Percentiles rank a stretch among this genome's conserved stretches.
Evolutionary conservation across 2,329 filamentous ascomycete species (phyloP).

Genomic region (Anisogramma anomala): DNA sequence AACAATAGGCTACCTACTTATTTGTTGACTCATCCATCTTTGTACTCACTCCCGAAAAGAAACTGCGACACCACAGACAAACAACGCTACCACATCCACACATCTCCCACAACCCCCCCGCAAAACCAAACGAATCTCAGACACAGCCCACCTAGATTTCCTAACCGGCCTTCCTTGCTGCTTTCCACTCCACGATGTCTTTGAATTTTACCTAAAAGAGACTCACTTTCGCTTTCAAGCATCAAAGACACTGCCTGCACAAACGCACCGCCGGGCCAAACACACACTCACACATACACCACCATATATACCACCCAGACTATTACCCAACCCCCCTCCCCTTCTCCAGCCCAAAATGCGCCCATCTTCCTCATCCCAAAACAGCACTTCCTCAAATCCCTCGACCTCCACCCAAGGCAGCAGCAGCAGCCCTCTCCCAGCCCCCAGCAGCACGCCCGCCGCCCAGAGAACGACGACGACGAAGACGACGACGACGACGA

Average conservation of each 20-base stretch:
- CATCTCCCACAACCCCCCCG: not conserved
- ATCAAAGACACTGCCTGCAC: not conserved
- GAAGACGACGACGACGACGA: not conserved
- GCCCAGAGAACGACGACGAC: not conserved
- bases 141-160: not conserved
- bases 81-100: not conserved
- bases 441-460: not conserved
- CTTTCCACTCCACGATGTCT: not conserved
- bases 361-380: not conserved
- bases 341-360: not conserved
- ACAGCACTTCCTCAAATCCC: too few relatives aligned
- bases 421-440: not conserved
- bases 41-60: not conserved
- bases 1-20: too few relatives aligned
- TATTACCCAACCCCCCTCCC: too few relatives aligned
- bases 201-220: not conserved
- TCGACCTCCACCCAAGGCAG: too few relatives aligned
- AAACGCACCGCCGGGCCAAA: not conserved
- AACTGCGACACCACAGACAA: not conserved
- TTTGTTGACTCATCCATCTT: not conserved
- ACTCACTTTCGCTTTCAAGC: not conserved
- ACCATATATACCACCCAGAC: not conserved
- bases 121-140: not conserved
- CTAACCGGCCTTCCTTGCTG: not conserved
- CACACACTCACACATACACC: not conserved